These are phyloP conservation scores for Leishmania tarentolae DNA, from an alignment of 208 protist genomes.

Conservation along the genomic window DNA sequence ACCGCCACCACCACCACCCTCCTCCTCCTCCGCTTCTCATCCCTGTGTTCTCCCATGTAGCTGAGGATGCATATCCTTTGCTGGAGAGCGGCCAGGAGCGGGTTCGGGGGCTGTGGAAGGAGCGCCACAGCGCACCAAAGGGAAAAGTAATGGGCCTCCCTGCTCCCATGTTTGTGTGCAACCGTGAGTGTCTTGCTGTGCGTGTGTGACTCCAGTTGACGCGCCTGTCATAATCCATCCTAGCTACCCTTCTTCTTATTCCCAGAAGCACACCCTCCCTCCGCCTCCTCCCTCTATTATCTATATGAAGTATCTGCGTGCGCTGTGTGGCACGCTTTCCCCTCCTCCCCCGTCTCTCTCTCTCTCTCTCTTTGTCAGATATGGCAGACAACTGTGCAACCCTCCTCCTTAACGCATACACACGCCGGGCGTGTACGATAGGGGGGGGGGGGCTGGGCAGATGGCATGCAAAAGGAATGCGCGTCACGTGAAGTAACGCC, in stretches of 20 bases:
- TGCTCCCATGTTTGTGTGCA: neutral
- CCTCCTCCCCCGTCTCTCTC: neutral
- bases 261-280: neutral
- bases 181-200: neutral
- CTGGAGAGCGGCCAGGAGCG: neutral
- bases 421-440: neutral
- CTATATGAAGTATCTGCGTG: neutral
- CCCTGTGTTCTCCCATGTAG: constrained; percentile 22
- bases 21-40: neutral
- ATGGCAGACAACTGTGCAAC: neutral
- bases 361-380: neutral
- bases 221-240: neutral
- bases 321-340: neutral
- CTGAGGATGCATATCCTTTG: neutral
- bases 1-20: neutral
- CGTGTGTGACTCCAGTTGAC: neutral
- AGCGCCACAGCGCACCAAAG: neutral
- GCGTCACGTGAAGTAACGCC: neutral
- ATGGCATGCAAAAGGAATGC: neutral
- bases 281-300: neutral
- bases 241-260: neutral
- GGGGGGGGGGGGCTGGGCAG: neutral
- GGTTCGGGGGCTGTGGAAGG: neutral
- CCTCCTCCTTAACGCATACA: too few species aligned
- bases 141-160: neutral